Conservation (phyloP, 345 rosid genomes). For the Nasturtium officinale region DNA sequence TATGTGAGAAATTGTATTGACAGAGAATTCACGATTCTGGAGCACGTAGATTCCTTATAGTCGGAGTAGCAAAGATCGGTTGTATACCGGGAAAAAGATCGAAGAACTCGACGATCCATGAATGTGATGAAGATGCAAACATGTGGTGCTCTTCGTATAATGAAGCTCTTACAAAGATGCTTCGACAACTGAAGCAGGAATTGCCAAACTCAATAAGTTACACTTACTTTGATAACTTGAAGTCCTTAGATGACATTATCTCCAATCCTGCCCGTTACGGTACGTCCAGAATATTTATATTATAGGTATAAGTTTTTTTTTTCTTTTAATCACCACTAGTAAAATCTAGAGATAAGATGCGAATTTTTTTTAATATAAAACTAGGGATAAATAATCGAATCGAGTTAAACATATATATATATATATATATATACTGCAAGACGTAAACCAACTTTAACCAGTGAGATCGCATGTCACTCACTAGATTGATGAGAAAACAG, state of each 20-base stretch:
- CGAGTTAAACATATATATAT: not conserved
- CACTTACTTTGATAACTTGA: slow-evolving; percentile 60
- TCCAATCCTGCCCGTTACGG: slow-evolving; percentile 57
- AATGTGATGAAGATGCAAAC: slow-evolving; percentile 54
- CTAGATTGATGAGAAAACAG: not conserved
- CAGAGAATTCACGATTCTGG: slow-evolving; percentile 51
- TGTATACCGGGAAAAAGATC: slow-evolving; percentile 60
- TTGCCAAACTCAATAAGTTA: slow-evolving; percentile 47
- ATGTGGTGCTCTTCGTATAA: slow-evolving; percentile 53
- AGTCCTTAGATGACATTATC: slow-evolving; percentile 45
- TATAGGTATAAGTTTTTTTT: not conserved
- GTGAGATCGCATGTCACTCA: not conserved
- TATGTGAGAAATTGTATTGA: not conserved
- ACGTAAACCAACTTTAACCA: not conserved
- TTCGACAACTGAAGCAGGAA: slow-evolving; percentile 48
- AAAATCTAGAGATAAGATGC: not conserved
- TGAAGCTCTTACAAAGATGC: slow-evolving; percentile 43
- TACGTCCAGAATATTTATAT: slow-evolving; percentile 22
- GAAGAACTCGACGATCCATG: slow-evolving; percentile 41
- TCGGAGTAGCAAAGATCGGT: slow-evolving; percentile 59
- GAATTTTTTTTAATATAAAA: too few relatives aligned
- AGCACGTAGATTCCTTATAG: slow-evolving; percentile 57
- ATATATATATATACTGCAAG: not conserved
- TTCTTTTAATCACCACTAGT: not conserved
- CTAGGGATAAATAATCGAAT: not conserved